Base-by-base conservation (phyloP, 1,284 basidiomycete species). In the Apiotrichum veenhuisii region DNA sequence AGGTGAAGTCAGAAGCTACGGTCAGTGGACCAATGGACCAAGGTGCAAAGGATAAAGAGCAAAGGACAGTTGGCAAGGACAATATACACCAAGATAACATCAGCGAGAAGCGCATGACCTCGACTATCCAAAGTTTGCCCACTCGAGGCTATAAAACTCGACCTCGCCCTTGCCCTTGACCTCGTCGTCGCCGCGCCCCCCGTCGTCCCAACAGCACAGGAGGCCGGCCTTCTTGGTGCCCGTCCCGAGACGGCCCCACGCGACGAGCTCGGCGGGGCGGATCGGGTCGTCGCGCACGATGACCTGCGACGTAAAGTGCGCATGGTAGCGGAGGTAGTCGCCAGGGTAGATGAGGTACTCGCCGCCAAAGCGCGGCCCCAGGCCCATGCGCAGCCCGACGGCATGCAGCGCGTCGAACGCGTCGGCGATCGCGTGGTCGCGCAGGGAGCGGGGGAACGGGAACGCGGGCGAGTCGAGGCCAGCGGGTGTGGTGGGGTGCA, bases 151-250 rank as follows among this genome's bases (percentile, higher is more conserved):
- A 58, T 88, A 84, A 78, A 87, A 91, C 9, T 85, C 84, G 43
- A 64, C 58, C 42, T 62, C 59, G 34, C 57, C 56, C 17, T 55
- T 50, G 12, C 40, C 56, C 42, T 62, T 52, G 27, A 47, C 52
- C 11, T 45, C 49, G 14, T 53, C 58, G 12, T 49, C 59, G 2
- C 48, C 50, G 42, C 42, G 49, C 20, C 52, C 51, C 11, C 59
- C 58, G 50, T 89, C 85, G 69, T 94, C 85, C 87, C 88, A 95
- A 41, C 86, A 85, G 67, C 92, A 96, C 8, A 98, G 73, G 30
- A 98, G 76, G 72, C 98, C 94, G 0, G 92, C 86, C 78, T 99
- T 99, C 75, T 98, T 98, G 4, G 96, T 98, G 1, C 91, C 95
- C 1, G 96, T 99, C 0, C 95, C 96, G 41, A 99, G 78, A 33